Base-by-base conservation (phyloP, 352 stramenopile genomes). In the Phytopythium boreale region DNA sequence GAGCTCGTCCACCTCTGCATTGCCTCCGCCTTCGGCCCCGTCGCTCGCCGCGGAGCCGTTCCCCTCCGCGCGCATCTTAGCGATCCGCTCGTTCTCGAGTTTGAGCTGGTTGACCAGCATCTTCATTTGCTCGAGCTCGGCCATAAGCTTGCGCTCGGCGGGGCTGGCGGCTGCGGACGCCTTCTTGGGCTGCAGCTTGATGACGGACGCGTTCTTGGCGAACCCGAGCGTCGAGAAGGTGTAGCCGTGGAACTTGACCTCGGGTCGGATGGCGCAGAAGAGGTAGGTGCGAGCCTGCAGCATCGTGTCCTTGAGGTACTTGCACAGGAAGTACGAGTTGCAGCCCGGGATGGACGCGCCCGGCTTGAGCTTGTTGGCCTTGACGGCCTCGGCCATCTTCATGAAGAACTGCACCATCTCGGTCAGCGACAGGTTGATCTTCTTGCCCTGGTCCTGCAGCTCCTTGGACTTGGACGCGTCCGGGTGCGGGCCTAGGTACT, bases 331-430 rank as follows among this genome's bases (percentile, higher is more conserved):
- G 63, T 97, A 98, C 27, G 89, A 97, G 63, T 98, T 98, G 68
- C 93, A 98, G 1, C 93, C 93, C 0, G 93, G 93, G 56, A 98
- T 98, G 5, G 84, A 96, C 64, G 87, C 87, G 26, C 93, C 93
- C 0, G 93, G 90, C 71, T 98, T 98, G 50, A 98, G 87, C 57
- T 97, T 98, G 77, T 98, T 98, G 57, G 91, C 88, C 46, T 97
- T 95, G 49, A 97, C 87, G 50, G 91, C 90, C 56, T 98, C 93
- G 27, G 93, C 93, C 93, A 98, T 98, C 68, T 98, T 98, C 90
- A 98, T 97, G 77, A 98, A 98, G 70, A 98, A 98, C 69, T 98
- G 92, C 17, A 93, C 87, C 93, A 98, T 98, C 78, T 98, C 93
- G 12, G 92, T 97, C 26, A 98, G 76, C 27, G 90, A 98, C 59